phyloP scores from a whole-genome alignment of 495 filamentous ascomycete genomes.

The Aspergillus nidulans region DNA sequence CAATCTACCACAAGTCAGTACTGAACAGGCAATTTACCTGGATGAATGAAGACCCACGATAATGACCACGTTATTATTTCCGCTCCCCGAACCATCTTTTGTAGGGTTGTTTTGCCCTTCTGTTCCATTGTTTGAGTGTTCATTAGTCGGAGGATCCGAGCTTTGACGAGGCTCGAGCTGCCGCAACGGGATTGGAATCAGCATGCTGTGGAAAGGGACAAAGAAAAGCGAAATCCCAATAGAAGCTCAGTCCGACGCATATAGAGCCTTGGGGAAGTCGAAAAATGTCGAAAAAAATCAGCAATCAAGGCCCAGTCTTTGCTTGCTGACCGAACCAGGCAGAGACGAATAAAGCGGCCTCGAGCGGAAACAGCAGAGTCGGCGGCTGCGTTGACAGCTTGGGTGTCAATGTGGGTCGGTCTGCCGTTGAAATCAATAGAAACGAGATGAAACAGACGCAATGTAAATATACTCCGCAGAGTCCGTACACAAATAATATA shows the following conservation, averaged over 20 bases:
- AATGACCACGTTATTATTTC: constrained; percentile 18
- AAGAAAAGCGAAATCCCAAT: constrained; percentile 3
- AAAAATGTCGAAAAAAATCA: neutral
- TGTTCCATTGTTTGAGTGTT: neutral
- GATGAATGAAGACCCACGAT: constrained; percentile 15
- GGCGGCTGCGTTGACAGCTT: constrained; percentile 9
- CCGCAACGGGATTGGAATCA: constrained; percentile 15
- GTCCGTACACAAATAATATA: neutral
- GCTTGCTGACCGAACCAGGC: constrained; percentile 2
- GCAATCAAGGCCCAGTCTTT: neutral
- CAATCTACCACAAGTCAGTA: constrained; percentile 19
- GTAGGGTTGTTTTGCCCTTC: neutral
- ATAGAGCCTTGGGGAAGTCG: constrained; percentile 2
- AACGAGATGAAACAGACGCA: neutral
- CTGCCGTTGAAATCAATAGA: neutral
- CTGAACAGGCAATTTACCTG: neutral
- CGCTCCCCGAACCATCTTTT: neutral
- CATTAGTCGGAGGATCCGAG: neutral
- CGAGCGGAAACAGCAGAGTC: constrained; percentile 9
- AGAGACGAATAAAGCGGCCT: constrained; percentile 5
- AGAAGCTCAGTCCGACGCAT: constrained; percentile 14
- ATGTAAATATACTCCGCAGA: neutral
- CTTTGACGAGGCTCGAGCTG: constrained; percentile 18
- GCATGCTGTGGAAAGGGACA: constrained; percentile 18
- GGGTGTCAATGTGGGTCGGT: constrained; percentile 5